phyloP scores from a whole-genome alignment of 257 asterid genomes.

The Capsicum chinense region DNA sequence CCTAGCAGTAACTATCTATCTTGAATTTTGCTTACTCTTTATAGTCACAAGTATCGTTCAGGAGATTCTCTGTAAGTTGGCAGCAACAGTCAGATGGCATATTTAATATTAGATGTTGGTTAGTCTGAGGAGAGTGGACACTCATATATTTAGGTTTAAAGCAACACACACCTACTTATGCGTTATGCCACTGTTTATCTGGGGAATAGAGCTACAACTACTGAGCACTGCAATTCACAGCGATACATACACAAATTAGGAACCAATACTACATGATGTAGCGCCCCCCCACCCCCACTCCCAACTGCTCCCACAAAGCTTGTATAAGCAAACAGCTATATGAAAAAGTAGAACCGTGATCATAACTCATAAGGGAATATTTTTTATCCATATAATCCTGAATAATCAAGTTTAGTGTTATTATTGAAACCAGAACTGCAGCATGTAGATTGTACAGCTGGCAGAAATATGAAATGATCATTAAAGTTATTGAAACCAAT shows the following conservation, averaged over 20 bases:
- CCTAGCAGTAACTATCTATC: neutral
- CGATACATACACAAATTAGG: too few relatives aligned
- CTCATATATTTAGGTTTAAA: neutral
- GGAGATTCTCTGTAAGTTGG: neutral
- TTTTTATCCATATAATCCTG: neutral
- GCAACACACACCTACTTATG: neutral
- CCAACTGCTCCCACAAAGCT: too few relatives aligned
- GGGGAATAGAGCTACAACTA: too few relatives aligned
- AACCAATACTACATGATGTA: too few relatives aligned
- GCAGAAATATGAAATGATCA: neutral
- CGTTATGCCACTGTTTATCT: neutral
- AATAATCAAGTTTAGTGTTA: neutral
- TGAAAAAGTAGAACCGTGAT: too few relatives aligned
- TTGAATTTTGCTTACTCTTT: neutral
- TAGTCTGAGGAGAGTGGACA: neutral
- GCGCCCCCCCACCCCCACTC: too few relatives aligned
- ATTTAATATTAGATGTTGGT: neutral
- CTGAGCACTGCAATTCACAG: too few relatives aligned
- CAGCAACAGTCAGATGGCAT: neutral
- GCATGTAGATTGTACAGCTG: neutral
- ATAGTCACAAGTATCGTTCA: neutral
- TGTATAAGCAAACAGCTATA: too few relatives aligned
- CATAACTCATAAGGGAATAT: too few relatives aligned
- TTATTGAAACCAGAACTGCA: constrained; percentile 16
- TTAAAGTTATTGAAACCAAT: neutral